A percentile compares a stretch with the other conserved stretches of the same genome.
phyloP scores from a whole-genome alignment of 768 basidiomycete genomes.

The Amanita brunnescens region DNA sequence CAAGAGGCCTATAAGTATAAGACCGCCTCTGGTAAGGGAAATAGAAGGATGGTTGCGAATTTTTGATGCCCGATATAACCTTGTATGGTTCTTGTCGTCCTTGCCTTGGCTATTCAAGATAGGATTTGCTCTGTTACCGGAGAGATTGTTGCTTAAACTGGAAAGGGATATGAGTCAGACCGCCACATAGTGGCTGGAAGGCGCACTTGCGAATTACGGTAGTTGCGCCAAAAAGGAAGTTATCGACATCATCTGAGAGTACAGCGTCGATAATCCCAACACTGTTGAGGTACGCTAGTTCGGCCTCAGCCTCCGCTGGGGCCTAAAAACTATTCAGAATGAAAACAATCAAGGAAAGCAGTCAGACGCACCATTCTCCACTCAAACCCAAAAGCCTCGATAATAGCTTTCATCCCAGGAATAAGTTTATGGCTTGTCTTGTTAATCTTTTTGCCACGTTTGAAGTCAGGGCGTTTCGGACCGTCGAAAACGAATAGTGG shows the following conservation, averaged over 20 bases:
- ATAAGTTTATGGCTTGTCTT: constrained; percentile 56
- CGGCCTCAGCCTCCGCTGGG: constrained; percentile 93
- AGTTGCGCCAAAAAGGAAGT: constrained; percentile 79
- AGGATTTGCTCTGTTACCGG: constrained; percentile 60
- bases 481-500: constrained; percentile 93
- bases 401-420: constrained; percentile 69
- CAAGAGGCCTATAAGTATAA: constrained; percentile 77
- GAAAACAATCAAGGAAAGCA: constrained; percentile 9
- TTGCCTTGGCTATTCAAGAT: constrained; percentile 57
- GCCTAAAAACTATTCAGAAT: constrained; percentile 42
- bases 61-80: constrained; percentile 32
- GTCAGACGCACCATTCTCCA: constrained; percentile 48
- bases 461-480: constrained; percentile 70
- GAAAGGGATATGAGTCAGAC: constrained; percentile 7
- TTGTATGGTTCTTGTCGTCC: constrained; percentile 65
- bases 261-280: constrained; percentile 82
- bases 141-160: constrained; percentile 64
- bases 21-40: constrained; percentile 54
- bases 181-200: constrained; percentile 5
- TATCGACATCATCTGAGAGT: constrained; percentile 91
- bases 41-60: constrained; percentile 34
- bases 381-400: constrained; percentile 75
- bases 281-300: constrained; percentile 78
- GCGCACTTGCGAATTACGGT: constrained; percentile 79
- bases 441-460: constrained; percentile 67